Evolutionary conservation across 805 yeast species (phyloP), one percentile per base, ranked within the genome.

Genomic region (Pichia thaimueangensis): DNA sequence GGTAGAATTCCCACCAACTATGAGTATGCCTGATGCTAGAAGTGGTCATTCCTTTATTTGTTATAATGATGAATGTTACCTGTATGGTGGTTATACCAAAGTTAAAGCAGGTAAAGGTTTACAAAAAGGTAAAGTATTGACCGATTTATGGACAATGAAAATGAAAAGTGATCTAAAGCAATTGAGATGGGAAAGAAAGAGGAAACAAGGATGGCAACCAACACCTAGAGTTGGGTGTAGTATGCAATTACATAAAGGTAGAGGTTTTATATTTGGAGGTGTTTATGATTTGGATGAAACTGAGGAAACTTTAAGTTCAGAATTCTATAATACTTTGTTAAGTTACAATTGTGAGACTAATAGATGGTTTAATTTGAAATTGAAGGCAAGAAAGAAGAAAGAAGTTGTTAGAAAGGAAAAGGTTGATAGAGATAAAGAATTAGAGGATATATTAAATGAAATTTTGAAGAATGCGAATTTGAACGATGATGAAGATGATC

Each of bases 271-370:
- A 57, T 93, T 91, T 66, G 97, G 97, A 30, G 97, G 97, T 54
- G 98, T 93, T 12, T 89, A 76, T 55, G 97, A 91, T 62, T 85
- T 75, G 47, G 96, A 89, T 53, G 98, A 91, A 63, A 91, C 96
- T 12, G 97, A 91, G 60, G 97, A 93, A 63, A 76, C 84, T 41
- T 65, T 91, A 47, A 91, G 84, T 35, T 86, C 96, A 1, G 78
- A 76, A 37, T 91, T 89, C 60, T 91, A 75, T 65, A 88, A 89
- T 59, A 79, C 80, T 47, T 62, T 91, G 38, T 78, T 78, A 54
- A 82, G 94, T 2, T 91, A 86, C 59, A 95, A 88, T 49, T 69
- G 82, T 15, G 96, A 87, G 53, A 70, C 80, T 15, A 91, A 91
- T 62, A 76, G 96, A 58, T 91, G 98, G 97, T 85, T 76, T 55